phyloP scores from a whole-genome alignment of 306 rosid genomes.

The Acacia crassicarpa region DNA sequence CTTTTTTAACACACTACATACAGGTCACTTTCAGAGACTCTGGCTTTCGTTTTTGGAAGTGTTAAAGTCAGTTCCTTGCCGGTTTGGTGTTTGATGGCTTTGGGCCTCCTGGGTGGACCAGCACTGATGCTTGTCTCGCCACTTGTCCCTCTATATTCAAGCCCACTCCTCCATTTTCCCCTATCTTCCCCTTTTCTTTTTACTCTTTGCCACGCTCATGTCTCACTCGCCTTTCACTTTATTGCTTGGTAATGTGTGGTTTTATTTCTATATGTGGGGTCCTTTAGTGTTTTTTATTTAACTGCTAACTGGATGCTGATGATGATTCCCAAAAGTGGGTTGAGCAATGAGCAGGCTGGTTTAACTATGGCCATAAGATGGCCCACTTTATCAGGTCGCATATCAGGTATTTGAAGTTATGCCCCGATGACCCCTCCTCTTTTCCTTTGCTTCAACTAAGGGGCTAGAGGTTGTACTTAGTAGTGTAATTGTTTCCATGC shows the following conservation, averaged over 20 bases:
- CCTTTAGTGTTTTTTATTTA: background rate
- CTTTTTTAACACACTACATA: background rate
- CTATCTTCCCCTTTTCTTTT: constrained; percentile 5
- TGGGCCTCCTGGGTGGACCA: constrained; percentile 14
- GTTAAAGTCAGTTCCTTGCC: constrained; percentile 6
- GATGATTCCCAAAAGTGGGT: background rate
- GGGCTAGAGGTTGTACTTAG: no score
- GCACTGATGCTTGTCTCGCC: background rate
- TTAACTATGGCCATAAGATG: background rate
- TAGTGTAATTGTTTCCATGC: no score
- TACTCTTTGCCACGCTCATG: background rate
- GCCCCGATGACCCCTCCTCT: no score
- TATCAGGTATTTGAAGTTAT: background rate
- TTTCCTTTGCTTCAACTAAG: no score
- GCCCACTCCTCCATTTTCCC: constrained; percentile 9
- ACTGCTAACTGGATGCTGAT: background rate
- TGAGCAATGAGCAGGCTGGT: background rate
- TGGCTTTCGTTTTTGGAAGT: constrained; percentile 3
- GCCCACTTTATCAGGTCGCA: background rate
- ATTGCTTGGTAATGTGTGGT: background rate
- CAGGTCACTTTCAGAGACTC: background rate
- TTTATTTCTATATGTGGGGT: background rate
- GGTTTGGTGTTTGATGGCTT: background rate
- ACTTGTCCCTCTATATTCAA: background rate
- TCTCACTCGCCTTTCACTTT: background rate